phyloP scores from a whole-genome alignment of 768 basidiomycete genomes.

The Daedaleopsis nitida region DNA sequence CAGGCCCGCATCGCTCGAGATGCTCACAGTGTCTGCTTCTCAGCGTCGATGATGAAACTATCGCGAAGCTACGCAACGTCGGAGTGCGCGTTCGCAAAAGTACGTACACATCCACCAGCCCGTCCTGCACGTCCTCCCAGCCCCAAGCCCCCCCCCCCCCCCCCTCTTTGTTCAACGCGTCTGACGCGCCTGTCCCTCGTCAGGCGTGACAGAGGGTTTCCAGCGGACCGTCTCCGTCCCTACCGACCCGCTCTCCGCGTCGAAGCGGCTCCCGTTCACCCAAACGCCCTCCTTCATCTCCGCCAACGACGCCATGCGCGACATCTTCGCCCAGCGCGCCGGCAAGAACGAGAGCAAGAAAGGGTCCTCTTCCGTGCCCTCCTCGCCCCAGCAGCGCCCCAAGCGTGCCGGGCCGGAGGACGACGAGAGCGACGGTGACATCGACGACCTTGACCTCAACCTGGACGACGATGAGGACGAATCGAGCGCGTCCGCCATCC shows the following conservation, averaged over 20 bases:
- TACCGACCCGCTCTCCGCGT: constrained; percentile 9
- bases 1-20: neutral
- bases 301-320: constrained; percentile 22
- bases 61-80: constrained; percentile 22
- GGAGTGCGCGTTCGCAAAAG: constrained; percentile 23
- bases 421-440: constrained; percentile 13
- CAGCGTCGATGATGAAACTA: constrained; percentile 23
- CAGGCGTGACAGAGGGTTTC: constrained; percentile 26
- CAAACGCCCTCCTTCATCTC: constrained; percentile 23
- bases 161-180: neutral
- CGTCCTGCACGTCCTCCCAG: neutral
- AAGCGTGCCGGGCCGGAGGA: constrained; percentile 16
- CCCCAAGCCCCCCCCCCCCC: neutral
- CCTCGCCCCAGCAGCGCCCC: constrained; percentile 15
- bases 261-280: constrained; percentile 22
- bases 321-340: constrained; percentile 13
- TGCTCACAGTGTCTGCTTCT: neutral
- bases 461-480: constrained; percentile 8
- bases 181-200: constrained; percentile 1
- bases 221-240: constrained; percentile 21
- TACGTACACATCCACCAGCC: constrained; percentile 7
- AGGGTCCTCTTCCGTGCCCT: constrained; percentile 12
- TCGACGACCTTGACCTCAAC: constrained; percentile 15
- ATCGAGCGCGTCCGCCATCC: neutral
- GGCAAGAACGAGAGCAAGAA: constrained; percentile 13